Evolutionary conservation across 1,284 basidiomycete genomes (phyloP), one percentile per base, ranked within the genome.

Genomic region (Irpex rosettiformis): DNA sequence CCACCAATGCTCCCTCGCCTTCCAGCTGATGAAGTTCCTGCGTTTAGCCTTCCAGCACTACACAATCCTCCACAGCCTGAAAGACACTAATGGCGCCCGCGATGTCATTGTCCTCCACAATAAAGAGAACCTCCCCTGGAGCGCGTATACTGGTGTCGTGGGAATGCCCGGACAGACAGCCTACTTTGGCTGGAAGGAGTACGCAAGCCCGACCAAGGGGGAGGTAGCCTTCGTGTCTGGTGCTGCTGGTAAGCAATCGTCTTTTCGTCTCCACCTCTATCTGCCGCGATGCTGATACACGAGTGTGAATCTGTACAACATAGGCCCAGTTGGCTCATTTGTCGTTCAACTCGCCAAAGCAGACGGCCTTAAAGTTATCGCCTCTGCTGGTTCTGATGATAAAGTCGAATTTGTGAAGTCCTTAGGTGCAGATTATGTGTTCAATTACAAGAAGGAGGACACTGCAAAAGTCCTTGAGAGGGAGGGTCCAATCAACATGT

Each of bases 381-480:
- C 81, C 1, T 87, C 89, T 1, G 87, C 88, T 0, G 89, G 89
- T 0, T 83, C 84, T 0, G 78, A 83, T 4, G 84, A 86, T 52
- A 93, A 61, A 37, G 33, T 37, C 11, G 33, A 37, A 16, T 37
- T 37, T 16, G 33, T 37, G 16, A 37, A 37, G 33, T 37, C 33
- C 16, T 16, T 37, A 8, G 33, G 33, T 37, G 33, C 33, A 8
- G 33, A 37, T 16, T 37, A 37, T 37, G 33, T 37, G 10, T 37
- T 37, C 33, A 37, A 37, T 16, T 37, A 37, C 33, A 37, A 37
- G 33, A 37, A 37, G 33, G 33, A 37, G 33, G 33, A 37, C 16
- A 37, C 33, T 11, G 33, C 33, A 1, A 37, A 37, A 16, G 33
- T 37, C 10, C 16, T 37, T 8, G 33, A 37, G 33, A 37, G 33